These are phyloP conservation scores for Syzygium grande DNA, from an alignment of 345 rosid genomes.

Conservation along the genomic window DNA sequence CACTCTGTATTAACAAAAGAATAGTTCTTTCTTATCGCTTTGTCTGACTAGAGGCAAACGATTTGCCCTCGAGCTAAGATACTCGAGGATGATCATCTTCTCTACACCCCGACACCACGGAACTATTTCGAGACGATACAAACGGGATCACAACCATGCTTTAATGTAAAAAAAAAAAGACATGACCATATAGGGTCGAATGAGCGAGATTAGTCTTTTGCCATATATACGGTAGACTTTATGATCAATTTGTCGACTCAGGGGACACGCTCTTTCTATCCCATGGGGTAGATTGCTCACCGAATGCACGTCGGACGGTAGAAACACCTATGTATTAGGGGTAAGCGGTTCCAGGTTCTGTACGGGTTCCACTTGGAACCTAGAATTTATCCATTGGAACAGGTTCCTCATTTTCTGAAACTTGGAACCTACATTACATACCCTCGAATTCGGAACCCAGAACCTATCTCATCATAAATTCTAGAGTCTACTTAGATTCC, in stretches of 20 bases:
- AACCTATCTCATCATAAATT: too few species aligned
- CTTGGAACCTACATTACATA: too few species aligned
- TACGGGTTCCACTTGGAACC: rapidly evolving
- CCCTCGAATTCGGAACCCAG: too few species aligned
- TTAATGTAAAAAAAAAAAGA: not conserved
- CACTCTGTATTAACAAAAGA: not conserved
- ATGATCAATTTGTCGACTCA: not conserved
- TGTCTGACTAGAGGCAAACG: not conserved
- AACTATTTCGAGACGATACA: too few species aligned
- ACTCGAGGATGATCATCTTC: not conserved
- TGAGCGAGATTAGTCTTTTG: not conserved
- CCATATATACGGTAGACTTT: rapidly evolving
- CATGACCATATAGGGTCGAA: not conserved
- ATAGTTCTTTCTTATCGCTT: not conserved
- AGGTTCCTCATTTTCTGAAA: too few species aligned
- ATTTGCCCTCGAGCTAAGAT: not conserved
- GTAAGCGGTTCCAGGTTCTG: too few species aligned
- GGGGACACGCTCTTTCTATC: not conserved
- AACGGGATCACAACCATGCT: not conserved
- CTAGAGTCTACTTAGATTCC: too few species aligned
- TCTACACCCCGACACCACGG: not conserved
- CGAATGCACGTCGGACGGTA: not conserved
- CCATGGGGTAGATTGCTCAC: not conserved
- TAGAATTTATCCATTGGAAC: too few species aligned
- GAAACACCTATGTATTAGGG: too few species aligned